Percentiles rank a stretch among this genome's conserved stretches.
Conservation (phyloP, 2,329 filamentous ascomycete species). For the Trichoderma afroharzianum region DNA sequence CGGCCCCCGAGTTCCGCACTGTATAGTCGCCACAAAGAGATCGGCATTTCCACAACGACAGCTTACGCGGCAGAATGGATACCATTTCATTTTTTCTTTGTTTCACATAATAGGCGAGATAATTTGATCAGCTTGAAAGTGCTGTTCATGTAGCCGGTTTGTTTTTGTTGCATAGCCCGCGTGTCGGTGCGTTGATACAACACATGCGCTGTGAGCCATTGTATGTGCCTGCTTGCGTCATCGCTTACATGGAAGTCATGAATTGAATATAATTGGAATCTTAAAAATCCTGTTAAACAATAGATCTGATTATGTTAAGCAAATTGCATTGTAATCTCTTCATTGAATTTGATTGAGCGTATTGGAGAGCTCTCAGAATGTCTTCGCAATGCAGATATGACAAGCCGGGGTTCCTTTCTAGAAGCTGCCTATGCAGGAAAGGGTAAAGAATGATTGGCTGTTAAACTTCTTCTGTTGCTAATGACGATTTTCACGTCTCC, state of each 20-base stretch:
- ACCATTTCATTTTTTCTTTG: neutral
- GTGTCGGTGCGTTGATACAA: neutral
- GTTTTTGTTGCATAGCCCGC: neutral
- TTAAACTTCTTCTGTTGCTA: neutral
- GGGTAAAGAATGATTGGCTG: neutral
- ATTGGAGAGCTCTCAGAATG: neutral
- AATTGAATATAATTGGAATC: neutral
- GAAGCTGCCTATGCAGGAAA: neutral
- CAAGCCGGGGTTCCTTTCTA: neutral
- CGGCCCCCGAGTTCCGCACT: slow-evolving; percentile 5
- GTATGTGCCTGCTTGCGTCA: neutral
- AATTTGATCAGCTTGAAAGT: neutral
- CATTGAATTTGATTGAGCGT: neutral
- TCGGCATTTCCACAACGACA: neutral
- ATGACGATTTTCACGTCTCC: neutral
- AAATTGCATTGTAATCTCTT: neutral
- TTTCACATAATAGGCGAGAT: neutral
- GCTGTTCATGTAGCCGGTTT: neutral
- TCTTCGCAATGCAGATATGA: neutral
- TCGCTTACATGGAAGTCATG: neutral
- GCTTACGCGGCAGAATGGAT: slow-evolving; percentile 7
- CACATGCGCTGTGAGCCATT: neutral
- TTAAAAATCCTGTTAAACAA: too few relatives aligned
- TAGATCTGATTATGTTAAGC: neutral
- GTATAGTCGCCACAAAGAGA: neutral